These are phyloP conservation scores for Butyriboletus loyo DNA, from an alignment of 768 basidiomycete genomes.

Conservation along the genomic window DNA sequence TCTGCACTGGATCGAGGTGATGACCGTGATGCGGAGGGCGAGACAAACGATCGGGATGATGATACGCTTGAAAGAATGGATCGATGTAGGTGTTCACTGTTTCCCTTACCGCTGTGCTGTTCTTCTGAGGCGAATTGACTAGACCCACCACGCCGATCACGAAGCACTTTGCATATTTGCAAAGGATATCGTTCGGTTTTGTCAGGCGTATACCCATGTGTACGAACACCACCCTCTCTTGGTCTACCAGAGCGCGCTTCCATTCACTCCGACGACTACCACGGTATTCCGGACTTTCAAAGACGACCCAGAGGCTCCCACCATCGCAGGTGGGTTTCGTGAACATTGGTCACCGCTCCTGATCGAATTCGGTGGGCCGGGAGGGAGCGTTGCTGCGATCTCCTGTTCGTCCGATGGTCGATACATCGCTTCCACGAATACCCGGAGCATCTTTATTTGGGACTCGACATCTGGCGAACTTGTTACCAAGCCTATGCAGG, in stretches of 20 bases:
- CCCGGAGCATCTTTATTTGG: constrained; percentile 20
- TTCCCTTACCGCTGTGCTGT: neutral
- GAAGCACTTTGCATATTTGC: constrained; percentile 17
- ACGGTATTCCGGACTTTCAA: constrained; percentile 28
- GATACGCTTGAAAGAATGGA: constrained; percentile 26
- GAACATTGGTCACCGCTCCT: constrained; percentile 32
- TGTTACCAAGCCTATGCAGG: constrained; percentile 15
- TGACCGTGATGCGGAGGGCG: constrained; percentile 29
- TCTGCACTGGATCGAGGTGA: constrained; percentile 34
- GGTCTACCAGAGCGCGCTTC: constrained; percentile 31
- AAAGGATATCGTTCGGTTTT: constrained; percentile 31
- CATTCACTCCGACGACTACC: constrained; percentile 29
- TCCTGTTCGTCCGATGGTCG: constrained; percentile 29
- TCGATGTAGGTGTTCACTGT: constrained; percentile 14
- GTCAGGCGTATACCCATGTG: constrained; percentile 28
- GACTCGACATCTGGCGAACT: constrained; percentile 30
- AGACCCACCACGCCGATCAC: constrained; percentile 15
- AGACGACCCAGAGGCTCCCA: constrained; percentile 19
- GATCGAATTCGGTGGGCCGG: constrained; percentile 23
- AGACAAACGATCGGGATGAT: constrained; percentile 31
- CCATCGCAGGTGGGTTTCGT: constrained; percentile 28
- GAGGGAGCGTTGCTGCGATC: constrained; percentile 14
- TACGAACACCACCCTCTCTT: constrained; percentile 34
- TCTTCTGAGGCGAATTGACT: neutral
- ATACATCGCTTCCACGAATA: constrained; percentile 27